Base-by-base conservation (phyloP, 139 green algal species). In the Ulvella scutata region DNA sequence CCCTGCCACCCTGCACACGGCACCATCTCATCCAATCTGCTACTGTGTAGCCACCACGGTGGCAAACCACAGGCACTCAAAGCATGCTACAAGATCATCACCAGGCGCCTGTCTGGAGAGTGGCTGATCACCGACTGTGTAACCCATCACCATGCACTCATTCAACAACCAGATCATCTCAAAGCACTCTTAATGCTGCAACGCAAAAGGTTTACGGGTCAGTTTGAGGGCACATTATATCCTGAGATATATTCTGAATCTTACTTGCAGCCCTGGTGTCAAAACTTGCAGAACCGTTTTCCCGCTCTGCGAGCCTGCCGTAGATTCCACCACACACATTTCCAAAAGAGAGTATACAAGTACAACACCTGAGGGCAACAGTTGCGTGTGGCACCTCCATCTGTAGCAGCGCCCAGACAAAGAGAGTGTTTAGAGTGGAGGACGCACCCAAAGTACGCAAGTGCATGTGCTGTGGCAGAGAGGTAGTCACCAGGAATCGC, bases 381-480 rank as follows among this genome's bases (percentile, higher is more conserved):
- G 39, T 17, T 21, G 23, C 4, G 4, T 9, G 4, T 23, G 40
- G 34, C 9, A 38, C 7, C 6, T 4, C 17, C 21, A 36, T 37
- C 3, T 3, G 74, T 73, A 51, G 29, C 76, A 59, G 40, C 20
- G 36, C 13, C 1, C 17, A 4, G 1, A 43, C 4, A 13, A 20
- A 29, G 23, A 31, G n/a, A 13, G 26, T 7, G 4, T 4, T 34
- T 10, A 61, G 10, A 9, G 4, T 21, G 37, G n/a, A 29, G 9
- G 1, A 34, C 83, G 72, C 78, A 94, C 88, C 89, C 89, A 81
- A 93, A 95, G 7, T 89, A 80, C 2, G 82, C 80, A 40, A 95
- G 73, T 0, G 87, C 89, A 38, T 82, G 72, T 13, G 87, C 88
- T 7, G 83, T 89, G 2, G 87, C 88, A 38, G 85, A 36, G 73